Evolutionary conservation across 176 grass and related monocot genomes (phyloP).

Genomic region (Pontederia paniculata): DNA sequence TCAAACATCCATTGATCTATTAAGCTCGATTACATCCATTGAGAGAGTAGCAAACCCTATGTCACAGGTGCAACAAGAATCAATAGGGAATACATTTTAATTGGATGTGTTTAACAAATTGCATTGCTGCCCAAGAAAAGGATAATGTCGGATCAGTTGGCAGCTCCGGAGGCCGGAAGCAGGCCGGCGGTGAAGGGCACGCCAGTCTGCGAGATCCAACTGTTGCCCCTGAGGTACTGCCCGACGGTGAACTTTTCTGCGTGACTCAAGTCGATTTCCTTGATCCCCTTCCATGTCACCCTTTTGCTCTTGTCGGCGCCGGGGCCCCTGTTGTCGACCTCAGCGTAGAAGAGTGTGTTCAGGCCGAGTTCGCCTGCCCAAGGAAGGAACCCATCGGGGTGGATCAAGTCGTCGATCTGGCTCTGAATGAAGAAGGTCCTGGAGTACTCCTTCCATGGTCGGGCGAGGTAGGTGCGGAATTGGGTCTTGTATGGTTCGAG

Average conservation of each 20-base stretch:
- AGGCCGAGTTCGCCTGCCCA: too few species aligned
- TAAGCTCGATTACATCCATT: too few species aligned
- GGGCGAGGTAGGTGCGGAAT: slow-evolving; percentile 41
- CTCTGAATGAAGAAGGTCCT: slow-evolving; percentile 60
- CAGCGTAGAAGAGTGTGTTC: too few species aligned
- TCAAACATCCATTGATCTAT: too few species aligned
- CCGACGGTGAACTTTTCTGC: slow-evolving; percentile 48
- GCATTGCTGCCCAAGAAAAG: too few species aligned
- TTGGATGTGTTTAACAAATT: too few species aligned
- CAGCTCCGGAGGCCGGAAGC: slow-evolving; percentile 16
- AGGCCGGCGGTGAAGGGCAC: slow-evolving; percentile 52
- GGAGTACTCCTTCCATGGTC: too few species aligned
- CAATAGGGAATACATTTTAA: too few species aligned
- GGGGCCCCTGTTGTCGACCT: slow-evolving; percentile 34
- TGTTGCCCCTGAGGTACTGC: slow-evolving; percentile 51
- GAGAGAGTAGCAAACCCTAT: too few species aligned
- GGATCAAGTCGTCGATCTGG: slow-evolving; percentile 40
- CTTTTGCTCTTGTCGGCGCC: slow-evolving; percentile 40
- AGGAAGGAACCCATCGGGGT: too few species aligned
- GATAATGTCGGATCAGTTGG: too few species aligned
- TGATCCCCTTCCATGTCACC: slow-evolving; percentile 51
- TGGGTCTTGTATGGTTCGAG: slow-evolving; percentile 3
- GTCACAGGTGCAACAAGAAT: too few species aligned
- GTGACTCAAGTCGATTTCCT: slow-evolving; percentile 37
- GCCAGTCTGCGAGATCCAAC: slow-evolving; percentile 38